Conservation (phyloP, 179 eudicot species). For the Silene coronaria region DNA sequence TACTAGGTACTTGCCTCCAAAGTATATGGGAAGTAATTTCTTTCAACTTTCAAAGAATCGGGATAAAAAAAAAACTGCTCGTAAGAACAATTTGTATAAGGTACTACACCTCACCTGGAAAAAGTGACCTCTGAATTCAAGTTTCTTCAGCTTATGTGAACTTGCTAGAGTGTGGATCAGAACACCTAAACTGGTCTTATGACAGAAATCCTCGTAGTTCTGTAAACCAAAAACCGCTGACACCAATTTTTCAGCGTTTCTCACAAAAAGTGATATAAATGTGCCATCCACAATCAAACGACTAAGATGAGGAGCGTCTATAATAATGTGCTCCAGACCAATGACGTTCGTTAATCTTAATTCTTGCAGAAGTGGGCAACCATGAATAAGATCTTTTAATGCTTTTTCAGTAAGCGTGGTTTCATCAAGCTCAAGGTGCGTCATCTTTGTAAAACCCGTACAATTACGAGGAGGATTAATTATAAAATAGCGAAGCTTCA, state of each 20-base stretch:
- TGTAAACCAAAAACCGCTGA: conserved; percentile 7
- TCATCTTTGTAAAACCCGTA: conserved; percentile 22
- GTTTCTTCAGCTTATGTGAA: conserved; percentile 14
- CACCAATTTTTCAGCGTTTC: conserved; percentile 17
- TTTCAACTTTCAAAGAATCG: not conserved
- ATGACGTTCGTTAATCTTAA: conserved; percentile 8
- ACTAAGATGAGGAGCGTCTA: conserved; percentile 21
- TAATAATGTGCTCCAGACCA: conserved; percentile 14
- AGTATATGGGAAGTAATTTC: not conserved
- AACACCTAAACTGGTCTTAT: conserved; percentile 11
- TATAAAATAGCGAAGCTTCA: conserved; percentile 16
- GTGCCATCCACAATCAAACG: conserved; percentile 20
- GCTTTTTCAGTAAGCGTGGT: not conserved
- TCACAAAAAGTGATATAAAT: conserved; percentile 20
- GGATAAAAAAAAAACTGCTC: not conserved
- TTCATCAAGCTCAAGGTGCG: conserved; percentile 19
- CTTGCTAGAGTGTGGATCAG: conserved; percentile 17
- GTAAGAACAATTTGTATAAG: not conserved
- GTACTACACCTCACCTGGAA: too few species aligned
- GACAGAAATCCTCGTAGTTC: not conserved
- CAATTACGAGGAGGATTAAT: conserved; percentile 19
- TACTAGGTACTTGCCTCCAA: not conserved
- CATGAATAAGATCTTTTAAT: conserved; percentile 5
- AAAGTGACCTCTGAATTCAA: conserved; percentile 15
- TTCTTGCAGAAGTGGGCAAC: conserved; percentile 20